Conservation (phyloP, 371 early-diverging fungal genomes). For the Actinomucor elegans region DNA sequence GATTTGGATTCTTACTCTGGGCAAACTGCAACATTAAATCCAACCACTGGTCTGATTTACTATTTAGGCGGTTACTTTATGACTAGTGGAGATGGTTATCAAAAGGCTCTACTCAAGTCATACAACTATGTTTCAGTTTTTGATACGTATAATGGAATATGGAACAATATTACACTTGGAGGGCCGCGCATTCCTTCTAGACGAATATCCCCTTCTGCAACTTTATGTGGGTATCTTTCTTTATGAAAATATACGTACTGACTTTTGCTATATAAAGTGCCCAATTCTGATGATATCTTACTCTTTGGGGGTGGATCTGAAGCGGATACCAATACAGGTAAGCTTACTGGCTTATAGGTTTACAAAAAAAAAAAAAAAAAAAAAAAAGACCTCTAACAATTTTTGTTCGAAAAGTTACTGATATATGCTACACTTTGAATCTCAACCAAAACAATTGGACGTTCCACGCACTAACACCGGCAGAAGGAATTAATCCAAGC, state of each 20-base stretch:
- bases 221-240: neutral
- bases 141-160: neutral
- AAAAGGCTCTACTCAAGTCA: neutral
- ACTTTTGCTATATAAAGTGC: neutral
- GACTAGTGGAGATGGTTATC: neutral
- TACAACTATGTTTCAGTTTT: neutral
- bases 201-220: conserved; percentile 7
- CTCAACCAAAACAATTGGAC: conserved; percentile 1
- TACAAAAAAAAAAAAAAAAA: too few species aligned
- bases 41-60: conserved; percentile 4
- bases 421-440: conserved; percentile 9
- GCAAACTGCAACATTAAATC: neutral
- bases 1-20: too few species aligned
- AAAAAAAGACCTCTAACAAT: neutral
- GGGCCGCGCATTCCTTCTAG: neutral
- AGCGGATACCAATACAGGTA: neutral
- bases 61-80: conserved; percentile 4
- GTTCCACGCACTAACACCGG: too few species aligned
- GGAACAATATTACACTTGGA: neutral
- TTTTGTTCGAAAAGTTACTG: conserved; percentile 8
- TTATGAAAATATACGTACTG: neutral
- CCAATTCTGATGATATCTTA: conserved; percentile 9
- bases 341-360: neutral
- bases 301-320: conserved; percentile 7
- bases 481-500: conserved; percentile 1